Conservation (phyloP, 306 rosid genomes). For the Sicyos edulis region DNA sequence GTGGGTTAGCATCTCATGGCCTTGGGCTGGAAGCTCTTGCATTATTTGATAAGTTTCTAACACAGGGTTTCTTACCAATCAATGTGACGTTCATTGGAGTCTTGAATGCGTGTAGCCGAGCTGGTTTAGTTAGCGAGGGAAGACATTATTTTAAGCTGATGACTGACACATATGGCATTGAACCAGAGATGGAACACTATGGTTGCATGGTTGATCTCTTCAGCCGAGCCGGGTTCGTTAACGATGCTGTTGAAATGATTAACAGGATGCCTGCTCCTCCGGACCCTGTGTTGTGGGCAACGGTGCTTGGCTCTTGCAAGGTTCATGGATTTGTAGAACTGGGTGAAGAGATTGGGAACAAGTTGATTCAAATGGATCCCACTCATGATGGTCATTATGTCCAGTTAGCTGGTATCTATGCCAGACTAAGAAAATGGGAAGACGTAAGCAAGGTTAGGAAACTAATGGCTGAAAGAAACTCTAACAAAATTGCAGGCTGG, state of each 20-base stretch:
- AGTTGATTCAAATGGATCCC: slow-evolving; percentile 63
- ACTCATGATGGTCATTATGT: slow-evolving; percentile 71
- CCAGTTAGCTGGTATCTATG: slow-evolving; percentile 60
- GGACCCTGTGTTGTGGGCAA: slow-evolving; percentile 71
- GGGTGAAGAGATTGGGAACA: slow-evolving; percentile 66
- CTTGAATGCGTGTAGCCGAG: slow-evolving; percentile 64
- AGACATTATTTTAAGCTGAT: slow-evolving; percentile 49
- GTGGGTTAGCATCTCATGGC: slow-evolving; percentile 71
- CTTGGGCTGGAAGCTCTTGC: slow-evolving; percentile 45
- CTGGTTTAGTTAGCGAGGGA: slow-evolving; percentile 61
- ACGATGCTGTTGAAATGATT: slow-evolving; percentile 50
- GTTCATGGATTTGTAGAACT: slow-evolving; percentile 52
- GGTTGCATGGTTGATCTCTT: slow-evolving; percentile 88
- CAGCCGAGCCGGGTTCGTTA: slow-evolving; percentile 53
- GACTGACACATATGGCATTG: slow-evolving; percentile 44
- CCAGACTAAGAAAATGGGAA: slow-evolving; percentile 77
- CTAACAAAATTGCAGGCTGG: slow-evolving; percentile 64
- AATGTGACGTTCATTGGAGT: slow-evolving; percentile 65
- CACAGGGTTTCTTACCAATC: slow-evolving; percentile 47
- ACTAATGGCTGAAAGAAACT: slow-evolving; percentile 43
- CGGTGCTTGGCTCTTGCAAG: slow-evolving; percentile 62
- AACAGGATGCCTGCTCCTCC: slow-evolving; percentile 44
- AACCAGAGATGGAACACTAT: slow-evolving; percentile 77
- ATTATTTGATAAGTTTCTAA: slow-evolving; percentile 41
- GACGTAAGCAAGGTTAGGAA: slow-evolving; percentile 59